Base-by-base conservation (phyloP, 352 stramenopile genomes). In the Phytophthora crassamura region DNA sequence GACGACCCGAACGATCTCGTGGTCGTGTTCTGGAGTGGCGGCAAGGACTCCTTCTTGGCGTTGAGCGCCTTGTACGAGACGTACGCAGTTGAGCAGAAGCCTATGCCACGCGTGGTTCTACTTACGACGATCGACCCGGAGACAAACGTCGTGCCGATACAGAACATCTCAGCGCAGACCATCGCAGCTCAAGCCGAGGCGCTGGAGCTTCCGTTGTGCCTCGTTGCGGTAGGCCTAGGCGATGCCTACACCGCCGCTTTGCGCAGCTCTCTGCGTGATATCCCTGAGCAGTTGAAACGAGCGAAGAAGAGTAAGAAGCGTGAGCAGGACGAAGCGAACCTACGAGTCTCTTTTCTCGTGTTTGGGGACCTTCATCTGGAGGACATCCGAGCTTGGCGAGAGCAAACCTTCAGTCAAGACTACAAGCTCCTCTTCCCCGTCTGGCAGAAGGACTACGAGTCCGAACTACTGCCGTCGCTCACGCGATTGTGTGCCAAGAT, bases 301-400 rank as follows among this genome's bases (percentile, higher is more conserved):
- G 22, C 15, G 25, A 59, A 70, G 41, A 75, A 69, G 45, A 64
- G 61, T 12, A 66, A 69, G 33, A 47, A 33, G 3, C 54, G 47
- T 5, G 45, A 67, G 11, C 35, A 55, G 30, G 38, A 35, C 33
- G 42, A 43, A 5, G 20, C 5, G 14, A 12, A 15, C 28, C 18
- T 22, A 30, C 25, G 6, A 6, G 75, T 97, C 40, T 67, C 64
- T 5, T 56, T 65, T 25, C 66, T 97, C 7, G 87, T 88, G 14
- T 95, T 96, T 72, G 91, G 91, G 15, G 91, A 97, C 71, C 68
- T 97, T n/a, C 88, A 97, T 69, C 67, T 97, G 9, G 75, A 90
- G 30, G 83, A 96, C 42, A 93, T 97, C 42, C 75, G 80, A 9
- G 57, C 68, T 9, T 98, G 91, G 91, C 86, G 91, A 30, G 81